phyloP scores from a whole-genome alignment of 1,284 basidiomycete genomes.

The Cryptococcus wingfieldii region DNA sequence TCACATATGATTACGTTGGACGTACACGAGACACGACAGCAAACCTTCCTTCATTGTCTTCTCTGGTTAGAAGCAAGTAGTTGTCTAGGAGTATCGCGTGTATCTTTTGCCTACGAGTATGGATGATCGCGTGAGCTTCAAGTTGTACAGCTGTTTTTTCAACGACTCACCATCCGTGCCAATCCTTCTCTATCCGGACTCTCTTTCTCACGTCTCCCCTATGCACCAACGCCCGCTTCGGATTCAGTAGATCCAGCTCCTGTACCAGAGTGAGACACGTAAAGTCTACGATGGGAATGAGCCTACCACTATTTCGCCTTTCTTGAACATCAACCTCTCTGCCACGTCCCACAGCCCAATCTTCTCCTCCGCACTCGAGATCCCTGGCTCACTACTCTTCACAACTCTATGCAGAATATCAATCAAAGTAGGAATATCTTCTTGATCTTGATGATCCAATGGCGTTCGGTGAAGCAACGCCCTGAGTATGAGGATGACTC shows the following conservation, averaged over 20 bases:
- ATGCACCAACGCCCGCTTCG: conserved; percentile 64
- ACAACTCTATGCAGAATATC: conserved; percentile 20
- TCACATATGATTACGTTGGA: background rate
- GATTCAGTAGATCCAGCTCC: conserved; percentile 47
- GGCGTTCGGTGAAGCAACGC: conserved; percentile 62
- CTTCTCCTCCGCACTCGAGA: conserved; percentile 73
- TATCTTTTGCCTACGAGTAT: conserved; percentile 30
- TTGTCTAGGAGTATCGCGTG: conserved; percentile 37
- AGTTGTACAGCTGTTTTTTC: background rate
- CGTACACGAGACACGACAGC: conserved; percentile 36
- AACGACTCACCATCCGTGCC: conserved; percentile 35
- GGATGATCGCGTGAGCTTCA: background rate
- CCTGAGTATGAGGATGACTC: conserved; percentile 67
- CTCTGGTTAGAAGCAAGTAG: conserved; percentile 34
- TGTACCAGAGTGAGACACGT: conserved; percentile 52
- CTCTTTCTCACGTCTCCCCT: conserved; percentile 51
- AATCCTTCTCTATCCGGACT: conserved; percentile 36
- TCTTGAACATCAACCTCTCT: conserved; percentile 66
- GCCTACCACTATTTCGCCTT: conserved; percentile 70
- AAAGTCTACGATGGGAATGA: conserved; percentile 57
- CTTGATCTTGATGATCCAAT: conserved; percentile 30
- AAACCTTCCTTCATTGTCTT: conserved; percentile 33
- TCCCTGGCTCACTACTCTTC: conserved; percentile 57
- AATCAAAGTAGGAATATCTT: conserved; percentile 41
- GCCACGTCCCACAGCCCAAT: conserved; percentile 74